Conservation (phyloP, 1,284 basidiomycete species). For the Ganoderma multipileum region DNA sequence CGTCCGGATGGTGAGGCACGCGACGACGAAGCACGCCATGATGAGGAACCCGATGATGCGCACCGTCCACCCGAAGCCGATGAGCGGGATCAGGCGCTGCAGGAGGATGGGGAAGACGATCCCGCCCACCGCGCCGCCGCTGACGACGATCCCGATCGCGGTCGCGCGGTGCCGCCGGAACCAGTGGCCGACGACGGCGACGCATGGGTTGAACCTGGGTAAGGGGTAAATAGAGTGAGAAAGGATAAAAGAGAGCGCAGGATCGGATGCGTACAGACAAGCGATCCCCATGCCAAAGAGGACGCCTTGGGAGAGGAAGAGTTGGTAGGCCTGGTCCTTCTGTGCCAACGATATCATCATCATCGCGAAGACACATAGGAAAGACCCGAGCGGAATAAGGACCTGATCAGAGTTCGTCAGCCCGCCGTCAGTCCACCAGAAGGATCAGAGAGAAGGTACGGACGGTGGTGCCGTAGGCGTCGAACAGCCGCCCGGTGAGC, state of each 20-base stretch:
- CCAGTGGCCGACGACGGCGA: constrained; percentile 43
- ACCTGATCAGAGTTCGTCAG: constrained; percentile 27
- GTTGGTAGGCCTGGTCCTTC: constrained; percentile 42
- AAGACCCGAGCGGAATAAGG: constrained; percentile 40
- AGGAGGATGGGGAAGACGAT: constrained; percentile 72
- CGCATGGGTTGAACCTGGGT: constrained; percentile 28
- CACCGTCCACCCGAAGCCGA: constrained; percentile 70
- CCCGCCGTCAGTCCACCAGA: background rate
- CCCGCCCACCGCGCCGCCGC: constrained; percentile 54
- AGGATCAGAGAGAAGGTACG: background rate
- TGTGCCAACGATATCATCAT: constrained; percentile 45
- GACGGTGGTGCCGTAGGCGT: constrained; percentile 41
- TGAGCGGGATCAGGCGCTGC: constrained; percentile 55
- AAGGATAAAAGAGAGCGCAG: background rate
- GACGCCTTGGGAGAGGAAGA: constrained; percentile 45
- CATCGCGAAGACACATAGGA: constrained; percentile 41
- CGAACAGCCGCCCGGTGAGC: constrained; percentile 44
- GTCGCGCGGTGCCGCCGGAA: constrained; percentile 40
- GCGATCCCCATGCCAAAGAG: constrained; percentile 43
- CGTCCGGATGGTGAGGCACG: constrained; percentile 35
- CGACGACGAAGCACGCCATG: constrained; percentile 38
- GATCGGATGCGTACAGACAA: constrained; percentile 36
- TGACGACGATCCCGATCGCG: constrained; percentile 27
- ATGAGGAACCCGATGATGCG: constrained; percentile 42
- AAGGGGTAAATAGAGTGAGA: background rate